Evolutionary conservation across 2,329 filamentous ascomycete genomes (phyloP), one percentile per base, ranked within the genome.

Genomic region (Scedosporium minutisporum): DNA sequence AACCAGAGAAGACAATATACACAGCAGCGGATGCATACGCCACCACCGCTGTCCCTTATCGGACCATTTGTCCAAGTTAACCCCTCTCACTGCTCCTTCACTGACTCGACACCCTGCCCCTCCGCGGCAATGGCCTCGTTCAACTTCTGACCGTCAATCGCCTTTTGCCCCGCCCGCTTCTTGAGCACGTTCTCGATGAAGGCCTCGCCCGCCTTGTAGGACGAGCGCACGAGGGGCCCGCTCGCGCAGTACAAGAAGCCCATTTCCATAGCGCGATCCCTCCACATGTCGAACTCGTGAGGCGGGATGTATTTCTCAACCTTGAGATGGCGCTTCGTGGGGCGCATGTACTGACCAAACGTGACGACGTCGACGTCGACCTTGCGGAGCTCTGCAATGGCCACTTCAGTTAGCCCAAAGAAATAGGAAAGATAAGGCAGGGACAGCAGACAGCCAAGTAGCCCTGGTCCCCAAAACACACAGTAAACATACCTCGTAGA

Each of bases 331-430:
- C 93, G 86, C 81, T 97, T 99, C 4, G 95, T 99, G 1, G 95
- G 95, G 10, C 93, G 90, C 95, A 99, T 99, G 80, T 99, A 99
- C 79, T 99, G 95, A n/a, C 95, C 95, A 68, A 99, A 99, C 0
- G 95, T 99, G 63, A 99, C 92, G 12, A 99, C 91, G 69, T 99
- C 95, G 57, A 97, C 93, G 64, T 90, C 80, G 63, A 86, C 83
- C 67, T 87, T 87, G 63, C 95, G 85, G 12, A 99, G 82, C 73
- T 96, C 90, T 85, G 67, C 16, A 10, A 42, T 10, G 21, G 21
- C 48, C 4, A 38, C 33, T 58, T 42, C 57, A n/a, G 42, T 27
- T 5, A 27, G 25, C 25, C 25, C 3, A 27, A 5, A 27, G 14
- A n/a, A n/a, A 23, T 3, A 6, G 57, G 12, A 62, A 48, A 27